Conservation (phyloP, 2,329 filamentous ascomycete genomes). For the Lanzia echinophila region DNA sequence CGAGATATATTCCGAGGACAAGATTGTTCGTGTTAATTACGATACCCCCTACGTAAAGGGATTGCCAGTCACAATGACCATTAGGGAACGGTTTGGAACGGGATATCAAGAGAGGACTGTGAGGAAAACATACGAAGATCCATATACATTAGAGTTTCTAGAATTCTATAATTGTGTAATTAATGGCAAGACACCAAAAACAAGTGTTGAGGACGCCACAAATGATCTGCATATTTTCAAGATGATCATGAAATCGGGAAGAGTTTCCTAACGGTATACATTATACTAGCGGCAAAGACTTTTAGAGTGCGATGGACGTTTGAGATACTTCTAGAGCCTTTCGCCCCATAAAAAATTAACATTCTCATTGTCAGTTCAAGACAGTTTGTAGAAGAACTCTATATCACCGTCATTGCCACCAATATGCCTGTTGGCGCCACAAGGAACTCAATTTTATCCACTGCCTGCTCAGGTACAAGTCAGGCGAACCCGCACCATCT, state of each 20-base stretch:
- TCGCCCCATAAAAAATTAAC: too few species aligned
- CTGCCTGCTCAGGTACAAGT: too few species aligned
- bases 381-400: too few species aligned
- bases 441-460: too few species aligned
- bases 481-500: too few species aligned
- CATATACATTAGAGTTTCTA: constrained; percentile 34
- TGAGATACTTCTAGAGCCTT: too few species aligned
- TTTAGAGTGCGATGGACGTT: too few species aligned
- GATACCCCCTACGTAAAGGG: constrained; percentile 54
- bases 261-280: neutral
- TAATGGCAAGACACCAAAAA: constrained; percentile 28
- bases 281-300: too few species aligned
- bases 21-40: constrained; percentile 47
- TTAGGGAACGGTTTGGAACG: constrained; percentile 34
- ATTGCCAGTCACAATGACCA: constrained; percentile 36
- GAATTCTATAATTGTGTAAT: constrained; percentile 29
- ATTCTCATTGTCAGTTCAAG: too few species aligned
- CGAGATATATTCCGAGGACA: constrained; percentile 45
- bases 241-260: constrained; percentile 16
- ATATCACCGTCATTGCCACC: too few species aligned
- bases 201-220: constrained; percentile 26
- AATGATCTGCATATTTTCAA: constrained; percentile 18
- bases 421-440: too few species aligned
- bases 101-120: constrained; percentile 13
- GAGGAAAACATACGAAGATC: constrained; percentile 38